Evolutionary conservation across 305 asterid genomes (phyloP).

Genomic region (Euphrasia arctica): DNA sequence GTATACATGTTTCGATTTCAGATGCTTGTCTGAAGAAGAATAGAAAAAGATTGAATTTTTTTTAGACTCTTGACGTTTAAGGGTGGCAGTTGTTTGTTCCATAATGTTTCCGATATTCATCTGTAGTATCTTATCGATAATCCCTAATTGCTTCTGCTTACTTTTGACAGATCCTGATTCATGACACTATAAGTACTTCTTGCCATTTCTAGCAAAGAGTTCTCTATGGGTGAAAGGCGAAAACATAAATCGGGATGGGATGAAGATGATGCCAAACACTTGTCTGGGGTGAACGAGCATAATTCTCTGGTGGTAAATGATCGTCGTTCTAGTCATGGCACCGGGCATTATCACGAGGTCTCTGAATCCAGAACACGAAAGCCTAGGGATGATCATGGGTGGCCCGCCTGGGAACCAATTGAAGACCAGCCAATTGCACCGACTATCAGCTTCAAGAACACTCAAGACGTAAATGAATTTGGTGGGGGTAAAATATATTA

Average conservation of each 20-base stretch:
- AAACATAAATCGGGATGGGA: slow-evolving; percentile 68
- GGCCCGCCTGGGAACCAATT: slow-evolving; percentile 38
- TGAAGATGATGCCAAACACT: slow-evolving; percentile 40
- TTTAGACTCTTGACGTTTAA: background rate
- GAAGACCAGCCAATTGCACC: slow-evolving; percentile 32
- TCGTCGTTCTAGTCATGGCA: slow-evolving; percentile 42
- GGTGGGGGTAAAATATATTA: slow-evolving; percentile 31
- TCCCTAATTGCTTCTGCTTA: slow-evolving; percentile 7
- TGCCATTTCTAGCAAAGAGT: slow-evolving; percentile 28
- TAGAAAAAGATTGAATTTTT: background rate
- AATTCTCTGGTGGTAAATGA: slow-evolving; percentile 36
- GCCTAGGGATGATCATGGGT: slow-evolving; percentile 48
- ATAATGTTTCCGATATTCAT: background rate
- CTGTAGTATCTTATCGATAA: background rate
- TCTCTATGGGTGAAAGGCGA: slow-evolving; percentile 65
- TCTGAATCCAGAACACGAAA: slow-evolving; percentile 37
- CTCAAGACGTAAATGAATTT: slow-evolving; percentile 43
- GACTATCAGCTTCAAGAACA: slow-evolving; percentile 29
- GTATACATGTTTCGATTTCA: background rate
- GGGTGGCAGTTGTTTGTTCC: background rate
- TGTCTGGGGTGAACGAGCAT: slow-evolving; percentile 31
- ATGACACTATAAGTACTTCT: slow-evolving; percentile 18
- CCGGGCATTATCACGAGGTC: slow-evolving; percentile 39
- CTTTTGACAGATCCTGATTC: slow-evolving; percentile 40
- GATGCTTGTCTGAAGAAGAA: background rate